Base-by-base conservation (phyloP, 768 basidiomycete genomes). In the Mycena amicta region DNA sequence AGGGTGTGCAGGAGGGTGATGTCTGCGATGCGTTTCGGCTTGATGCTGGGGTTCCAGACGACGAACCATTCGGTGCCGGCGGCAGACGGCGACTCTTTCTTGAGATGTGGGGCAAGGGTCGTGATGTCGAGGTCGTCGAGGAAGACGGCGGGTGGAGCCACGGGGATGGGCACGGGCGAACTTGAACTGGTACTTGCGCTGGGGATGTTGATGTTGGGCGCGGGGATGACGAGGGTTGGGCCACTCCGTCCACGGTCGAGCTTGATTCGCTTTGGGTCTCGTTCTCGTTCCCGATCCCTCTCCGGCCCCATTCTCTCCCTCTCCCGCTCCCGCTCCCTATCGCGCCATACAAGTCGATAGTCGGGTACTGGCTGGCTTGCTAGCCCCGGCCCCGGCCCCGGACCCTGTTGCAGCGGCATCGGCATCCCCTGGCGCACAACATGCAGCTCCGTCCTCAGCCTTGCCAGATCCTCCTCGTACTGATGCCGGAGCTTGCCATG, bases 21-120 rank as follows among this genome's bases (percentile, higher is more conserved):
- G 64, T 90, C 87, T 43, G 89, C 74, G 29, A 79, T 77, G 26
- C 83, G 79, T 67, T 87, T 85, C 46, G 80, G 79, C 68, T 84
- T 83, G 27, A 64, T 50, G 4, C 56, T 25, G 50, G 85, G 83
- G 67, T 85, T 88, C 75, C 86, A 89, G 47, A 87, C 78, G n/a
- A 84, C 87, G 68, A 87, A 84, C 89, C 89, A 90, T 67, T 90
- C 88, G 33, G 73, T 71, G 2, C 87, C 88, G n/a, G 54, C 45
- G 6, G 52, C 53, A 28, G 53, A 39, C 13, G 57, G 6, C 20
- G 43, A 52, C 67, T 89, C 81, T 63, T 81, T 82, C 64, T 78
- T 79, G 46, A 78, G 66, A 39, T 80, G 77, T 1, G 78, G 68
- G 1, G 78, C 74, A 12, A 77, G 68, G 8, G 59, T 69, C 55